Evolutionary conservation across 2,329 filamentous ascomycete genomes (phyloP).

Genomic region (Penicillium sp.): DNA sequence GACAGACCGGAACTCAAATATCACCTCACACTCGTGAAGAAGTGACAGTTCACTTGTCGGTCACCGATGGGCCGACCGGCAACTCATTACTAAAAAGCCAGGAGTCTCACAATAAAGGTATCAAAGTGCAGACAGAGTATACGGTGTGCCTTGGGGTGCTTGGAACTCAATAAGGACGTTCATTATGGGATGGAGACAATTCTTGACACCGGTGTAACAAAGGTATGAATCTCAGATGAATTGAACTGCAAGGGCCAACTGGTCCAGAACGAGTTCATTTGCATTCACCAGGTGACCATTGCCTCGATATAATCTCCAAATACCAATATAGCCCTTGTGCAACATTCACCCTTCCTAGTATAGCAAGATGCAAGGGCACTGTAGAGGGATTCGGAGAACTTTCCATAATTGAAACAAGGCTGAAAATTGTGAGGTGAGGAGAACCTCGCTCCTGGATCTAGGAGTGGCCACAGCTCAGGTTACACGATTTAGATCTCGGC

Average conservation of each 20-base stretch:
- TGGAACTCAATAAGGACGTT: background rate
- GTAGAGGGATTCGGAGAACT: background rate
- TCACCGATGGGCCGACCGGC: background rate
- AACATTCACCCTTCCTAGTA: background rate
- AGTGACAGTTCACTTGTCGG: background rate
- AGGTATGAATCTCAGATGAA: background rate
- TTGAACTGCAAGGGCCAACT: background rate
- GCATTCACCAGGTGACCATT: background rate
- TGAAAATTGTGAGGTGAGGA: background rate
- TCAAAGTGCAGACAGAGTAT: background rate
- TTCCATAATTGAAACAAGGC: too few species aligned
- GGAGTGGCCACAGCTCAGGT: conserved; percentile 5
- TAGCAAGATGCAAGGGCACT: background rate
- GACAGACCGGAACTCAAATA: too few species aligned
- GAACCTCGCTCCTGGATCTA: background rate
- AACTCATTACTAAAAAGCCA: background rate
- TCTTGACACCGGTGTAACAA: background rate
- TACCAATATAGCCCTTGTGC: conserved; percentile 2
- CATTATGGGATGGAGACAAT: background rate
- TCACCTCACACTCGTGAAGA: background rate
- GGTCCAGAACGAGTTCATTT: background rate
- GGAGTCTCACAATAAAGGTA: background rate
- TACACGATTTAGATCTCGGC: conserved; percentile 10
- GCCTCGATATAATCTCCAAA: background rate
- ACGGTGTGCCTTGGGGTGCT: background rate